Percentiles rank a stretch among this genome's conserved stretches.
Conservation (phyloP, 805 yeast species). For the Ogataea degrootiae region DNA sequence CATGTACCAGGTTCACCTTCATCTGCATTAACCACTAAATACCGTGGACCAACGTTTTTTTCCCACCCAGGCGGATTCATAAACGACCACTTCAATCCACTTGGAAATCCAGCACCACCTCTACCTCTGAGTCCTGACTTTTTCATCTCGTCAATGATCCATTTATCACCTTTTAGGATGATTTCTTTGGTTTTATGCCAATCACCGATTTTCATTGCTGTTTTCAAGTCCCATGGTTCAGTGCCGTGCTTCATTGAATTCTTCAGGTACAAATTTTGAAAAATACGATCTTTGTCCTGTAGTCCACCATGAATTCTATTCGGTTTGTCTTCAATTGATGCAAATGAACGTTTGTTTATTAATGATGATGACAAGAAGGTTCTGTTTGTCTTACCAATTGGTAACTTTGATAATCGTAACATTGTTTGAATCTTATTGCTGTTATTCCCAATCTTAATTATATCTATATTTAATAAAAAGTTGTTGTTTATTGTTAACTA, state of each 20-base stretch:
- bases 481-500: background rate
- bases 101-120: conserved; percentile 93
- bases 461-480: too few relatives aligned
- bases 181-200: conserved; percentile 91
- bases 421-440: too few relatives aligned
- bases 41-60: conserved; percentile 83
- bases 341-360: conserved; percentile 19
- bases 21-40: conserved; percentile 86
- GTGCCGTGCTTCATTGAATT: conserved; percentile 58
- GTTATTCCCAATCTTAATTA: too few relatives aligned
- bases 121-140: conserved; percentile 83
- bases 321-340: conserved; percentile 47
- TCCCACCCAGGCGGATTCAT: conserved; percentile 98
- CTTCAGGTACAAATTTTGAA: conserved; percentile 66
- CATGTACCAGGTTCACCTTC: conserved; percentile 96
- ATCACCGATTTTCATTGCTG: conserved; percentile 78
- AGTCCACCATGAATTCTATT: conserved; percentile 66
- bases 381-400: conserved; percentile 45
- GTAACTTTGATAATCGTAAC: background rate
- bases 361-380: background rate
- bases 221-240: conserved; percentile 50
- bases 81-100: conserved; percentile 87
- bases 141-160: conserved; percentile 88
- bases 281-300: conserved; percentile 78
- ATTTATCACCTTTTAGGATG: conserved; percentile 73